Conservation (phyloP, 257 asterid species). For the Solanum bulbocastanum region DNA sequence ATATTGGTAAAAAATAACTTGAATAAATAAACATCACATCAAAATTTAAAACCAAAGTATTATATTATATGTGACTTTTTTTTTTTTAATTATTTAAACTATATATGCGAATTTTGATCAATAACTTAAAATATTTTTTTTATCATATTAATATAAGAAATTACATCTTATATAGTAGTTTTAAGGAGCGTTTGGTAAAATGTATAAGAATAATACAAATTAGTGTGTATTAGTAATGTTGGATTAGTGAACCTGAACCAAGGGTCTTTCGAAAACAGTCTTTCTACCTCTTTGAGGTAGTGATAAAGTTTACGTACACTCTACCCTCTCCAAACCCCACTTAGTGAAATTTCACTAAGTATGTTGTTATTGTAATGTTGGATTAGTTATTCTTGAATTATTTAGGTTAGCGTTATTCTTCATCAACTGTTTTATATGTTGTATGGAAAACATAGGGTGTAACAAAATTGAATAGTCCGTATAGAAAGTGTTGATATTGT, state of each 20-base stretch:
- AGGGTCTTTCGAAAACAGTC: no score
- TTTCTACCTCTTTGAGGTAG: no score
- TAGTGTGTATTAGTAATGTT: not conserved
- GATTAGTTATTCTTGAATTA: not conserved
- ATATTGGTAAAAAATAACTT: not conserved
- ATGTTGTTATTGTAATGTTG: no score
- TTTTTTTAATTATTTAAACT: not conserved
- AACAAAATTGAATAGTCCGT: not conserved
- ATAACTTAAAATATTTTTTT: not conserved
- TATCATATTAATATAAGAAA: not conserved
- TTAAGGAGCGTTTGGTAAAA: not conserved
- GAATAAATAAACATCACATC: not conserved
- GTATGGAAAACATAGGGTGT: not conserved
- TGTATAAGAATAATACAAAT: not conserved
- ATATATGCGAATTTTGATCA: not conserved
- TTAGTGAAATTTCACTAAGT: no score
- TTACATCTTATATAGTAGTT: not conserved
- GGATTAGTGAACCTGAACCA: no score
- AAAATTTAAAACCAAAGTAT: not conserved
- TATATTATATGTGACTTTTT: not conserved
- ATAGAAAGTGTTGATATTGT: not conserved
- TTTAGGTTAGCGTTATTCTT: not conserved
- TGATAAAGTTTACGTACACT: no score
- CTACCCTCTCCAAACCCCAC: accelerated
- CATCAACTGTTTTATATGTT: not conserved